A percentile compares a stretch with the other conserved stretches of the same genome.
phyloP scores from a whole-genome alignment of 805 yeast species.

The Ascoidea asiatica region DNA sequence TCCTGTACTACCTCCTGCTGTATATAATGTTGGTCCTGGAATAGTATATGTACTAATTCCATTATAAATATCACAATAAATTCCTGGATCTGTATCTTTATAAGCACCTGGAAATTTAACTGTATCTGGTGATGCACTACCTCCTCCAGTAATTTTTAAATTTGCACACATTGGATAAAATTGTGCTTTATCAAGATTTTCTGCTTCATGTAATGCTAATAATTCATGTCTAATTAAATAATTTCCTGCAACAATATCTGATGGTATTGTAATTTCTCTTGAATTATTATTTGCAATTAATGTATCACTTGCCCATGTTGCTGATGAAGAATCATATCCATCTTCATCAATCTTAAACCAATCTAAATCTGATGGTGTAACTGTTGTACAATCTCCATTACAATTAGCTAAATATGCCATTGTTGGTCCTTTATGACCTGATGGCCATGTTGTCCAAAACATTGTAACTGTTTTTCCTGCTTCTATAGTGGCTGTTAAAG shows the following conservation, averaged over 20 bases:
- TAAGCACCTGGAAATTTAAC: constrained; percentile 11
- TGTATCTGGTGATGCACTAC: constrained; percentile 3
- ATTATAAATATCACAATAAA: constrained; percentile 6
- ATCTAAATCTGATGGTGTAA: constrained; percentile 2
- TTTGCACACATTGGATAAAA: constrained; percentile 8
- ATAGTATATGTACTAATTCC: constrained; percentile 4
- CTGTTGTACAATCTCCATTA: constrained; percentile 1
- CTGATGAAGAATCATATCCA: constrained; percentile 1
- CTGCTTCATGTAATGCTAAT: constrained; percentile 7
- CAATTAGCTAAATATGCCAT: constrained; percentile 8
- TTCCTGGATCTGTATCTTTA: constrained; percentile 8
- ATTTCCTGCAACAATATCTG: constrained; percentile 6
- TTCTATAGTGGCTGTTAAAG: constrained; percentile 2
- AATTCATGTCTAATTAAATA: constrained; percentile 9
- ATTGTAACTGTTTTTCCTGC: constrained; percentile 7
- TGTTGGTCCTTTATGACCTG: constrained; percentile 7
- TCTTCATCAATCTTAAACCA: constrained; percentile 10
- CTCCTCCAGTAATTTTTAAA: constrained; percentile 7
- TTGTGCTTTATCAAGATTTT: constrained; percentile 6
- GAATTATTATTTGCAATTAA: constrained; percentile 6
- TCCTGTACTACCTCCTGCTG: too few relatives aligned
- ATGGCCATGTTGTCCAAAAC: constrained; percentile 6
- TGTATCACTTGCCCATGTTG: constrained; percentile 9
- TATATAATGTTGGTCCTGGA: constrained; percentile 10
- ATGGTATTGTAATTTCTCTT: constrained; percentile 6